Base-by-base conservation (phyloP, 1,284 basidiomycete genomes). In the Exsudoporus floridanus region DNA sequence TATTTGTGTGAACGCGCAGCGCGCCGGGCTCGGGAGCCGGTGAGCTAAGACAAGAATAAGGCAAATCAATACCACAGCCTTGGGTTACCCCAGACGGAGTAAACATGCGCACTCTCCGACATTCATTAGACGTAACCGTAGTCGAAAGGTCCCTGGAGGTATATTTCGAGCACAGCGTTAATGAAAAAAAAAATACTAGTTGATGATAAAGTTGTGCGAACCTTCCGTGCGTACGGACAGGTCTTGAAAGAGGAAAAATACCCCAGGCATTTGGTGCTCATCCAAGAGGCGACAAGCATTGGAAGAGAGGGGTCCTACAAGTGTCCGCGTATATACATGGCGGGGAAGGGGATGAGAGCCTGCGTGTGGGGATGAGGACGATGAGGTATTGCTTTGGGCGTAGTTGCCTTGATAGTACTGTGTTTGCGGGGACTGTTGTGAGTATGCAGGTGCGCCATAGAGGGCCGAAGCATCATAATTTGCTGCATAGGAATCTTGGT, bases 231-330 rank as follows among this genome's bases (percentile, higher is more conserved):
- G 81, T 50, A 94, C 86, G 37, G 89, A 92, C 43, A 95, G 71
- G 72, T 95, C 92, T 62, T 90, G 89, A 67, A 92, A 90, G 53
- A 93, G 82, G 73, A 93, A 94, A 71, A 90, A 94, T 55, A 96
- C 86, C 4, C 93, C 93, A 34, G 83, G 78, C 57, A 85, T 84
- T 53, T 88, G 86, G 69, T 93, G 82, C 65, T 92, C 90, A 64
- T 94, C 92, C 52, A 85, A 73, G 53, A 95, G 76, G 41, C 88
- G 83, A 66, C 87, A 88, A 25, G 92, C 92, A 64, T 90, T 90
- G 14, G 92, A 84, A 23, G 88, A 88, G 18, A 94, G 77, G 2
- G 91, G 90, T 8, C 93, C 93, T 52, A 96, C 91, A 6, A 96
- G 81, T 1, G 93, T 94, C 45, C 91, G 83, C 6, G 88, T 90